Evolutionary conservation across 78 protist species (phyloP), one percentile per base, ranked within the genome.

Genomic region (Dictyostelium intermedium): DNA sequence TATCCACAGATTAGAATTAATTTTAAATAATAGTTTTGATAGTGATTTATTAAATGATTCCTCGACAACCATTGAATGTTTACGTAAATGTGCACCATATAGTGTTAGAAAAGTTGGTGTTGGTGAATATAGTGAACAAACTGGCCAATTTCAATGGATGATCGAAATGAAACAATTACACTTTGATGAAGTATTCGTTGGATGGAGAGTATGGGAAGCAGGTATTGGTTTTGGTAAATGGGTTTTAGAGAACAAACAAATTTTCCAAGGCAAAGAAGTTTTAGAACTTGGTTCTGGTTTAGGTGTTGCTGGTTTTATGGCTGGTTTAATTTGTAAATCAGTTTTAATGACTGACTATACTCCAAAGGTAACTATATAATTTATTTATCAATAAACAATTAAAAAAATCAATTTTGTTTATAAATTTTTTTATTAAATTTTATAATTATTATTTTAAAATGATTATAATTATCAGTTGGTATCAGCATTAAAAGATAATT

Each of bases 311-410:
- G 92, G 92, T 61, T 43, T 87, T 25, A 73, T 73, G 32, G 84
- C 85, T 39, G 92, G 92, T 41, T 45, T 85, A 50, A n/a, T 87
- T 20, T 56, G 86, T 43, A 45, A 87, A 82, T 60, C 74, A 3
- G 92, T 87, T 23, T 61, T 87, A 45, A 61, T 87, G 80, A 87
- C 92, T 18, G 92, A 87, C 43, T 87, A 87, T 27, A 78, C 92
- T 8, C 85, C 84, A n/a, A 87, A 87, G 20, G 69, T 79, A 37
- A 30, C 4, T 72, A 6, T 6, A 61, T 63, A 3, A 63, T 56
- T 56, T 1, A 63, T 20, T 14, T 25, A 7, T 20, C 8, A 63
- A n/a, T 23, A 20, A 4, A 61, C 16, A 13, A 5, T 23, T 23
- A 61, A 14, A 61, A 5, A 20, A n/a, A n/a, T 50, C 61, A 14